A percentile compares a stretch with the other conserved stretches of the same genome.
These are phyloP conservation scores for Podospora didyma DNA, from an alignment of 495 filamentous ascomycete species.

Conservation along the genomic window DNA sequence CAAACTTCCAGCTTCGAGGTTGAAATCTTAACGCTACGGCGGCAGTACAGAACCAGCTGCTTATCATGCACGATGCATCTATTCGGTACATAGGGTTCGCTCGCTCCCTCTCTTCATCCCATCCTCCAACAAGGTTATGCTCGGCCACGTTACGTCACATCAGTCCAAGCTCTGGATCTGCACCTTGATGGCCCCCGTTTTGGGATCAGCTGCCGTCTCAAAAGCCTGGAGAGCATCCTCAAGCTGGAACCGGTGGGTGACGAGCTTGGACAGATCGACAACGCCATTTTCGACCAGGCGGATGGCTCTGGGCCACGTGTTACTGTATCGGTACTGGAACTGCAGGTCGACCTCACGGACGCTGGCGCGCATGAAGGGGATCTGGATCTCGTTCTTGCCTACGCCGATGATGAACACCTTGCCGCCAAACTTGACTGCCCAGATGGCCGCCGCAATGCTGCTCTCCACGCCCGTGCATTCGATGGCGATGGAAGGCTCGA, in stretches of 20 bases:
- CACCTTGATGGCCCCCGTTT: slow-evolving; percentile 92
- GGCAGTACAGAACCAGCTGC: no score
- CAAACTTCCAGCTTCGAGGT: no score
- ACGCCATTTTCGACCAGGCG: slow-evolving; percentile 78
- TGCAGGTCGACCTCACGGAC: slow-evolving; percentile 89
- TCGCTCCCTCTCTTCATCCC: not conserved
- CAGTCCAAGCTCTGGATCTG: slow-evolving; percentile 68
- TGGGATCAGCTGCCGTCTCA: slow-evolving; percentile 78
- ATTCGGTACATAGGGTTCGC: not conserved
- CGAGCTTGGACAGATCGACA: slow-evolving; percentile 71
- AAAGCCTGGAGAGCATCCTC: slow-evolving; percentile 91
- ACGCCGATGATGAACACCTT: slow-evolving; percentile 94
- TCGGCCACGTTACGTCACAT: not conserved
- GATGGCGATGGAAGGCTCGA: slow-evolving; percentile 71
- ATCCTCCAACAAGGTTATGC: not conserved
- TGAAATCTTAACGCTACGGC: not conserved
- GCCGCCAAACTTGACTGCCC: slow-evolving; percentile 84
- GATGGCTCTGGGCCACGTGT: slow-evolving; percentile 93
- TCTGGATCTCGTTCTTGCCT: slow-evolving; percentile 87
- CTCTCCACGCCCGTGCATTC: slow-evolving; percentile 95
- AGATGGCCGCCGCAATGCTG: slow-evolving; percentile 78
- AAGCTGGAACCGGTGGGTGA: slow-evolving; percentile 80
- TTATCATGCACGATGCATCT: not conserved
- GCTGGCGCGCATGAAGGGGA: slow-evolving; percentile 88
- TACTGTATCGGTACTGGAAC: slow-evolving; percentile 93